phyloP scores from a whole-genome alignment of 257 asterid genomes.

The Lycium barbarum region DNA sequence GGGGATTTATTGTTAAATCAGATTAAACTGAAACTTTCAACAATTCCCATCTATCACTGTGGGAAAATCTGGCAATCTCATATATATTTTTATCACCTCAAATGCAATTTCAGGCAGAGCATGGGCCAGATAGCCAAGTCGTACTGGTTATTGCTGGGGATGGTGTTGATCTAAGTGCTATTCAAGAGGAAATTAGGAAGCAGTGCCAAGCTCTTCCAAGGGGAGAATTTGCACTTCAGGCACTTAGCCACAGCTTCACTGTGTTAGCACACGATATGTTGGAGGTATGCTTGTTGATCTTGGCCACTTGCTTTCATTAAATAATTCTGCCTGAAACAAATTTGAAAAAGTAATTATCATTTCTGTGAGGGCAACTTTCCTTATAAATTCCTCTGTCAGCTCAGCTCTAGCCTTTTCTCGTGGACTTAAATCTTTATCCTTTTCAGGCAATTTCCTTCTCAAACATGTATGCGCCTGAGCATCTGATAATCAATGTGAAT shows the following conservation, averaged over 20 bases:
- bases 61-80: neutral
- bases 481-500: conserved; percentile 82
- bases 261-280: conserved; percentile 85
- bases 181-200: conserved; percentile 71
- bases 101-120: conserved; percentile 79
- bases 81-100: conserved; percentile 22
- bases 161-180: conserved; percentile 69
- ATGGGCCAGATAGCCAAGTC: conserved; percentile 99
- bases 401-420: conserved; percentile 21
- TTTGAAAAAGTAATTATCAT: neutral
- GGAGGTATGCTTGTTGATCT: conserved; percentile 62
- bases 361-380: neutral
- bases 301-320: neutral
- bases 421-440: conserved; percentile 25
- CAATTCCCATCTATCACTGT: neutral
- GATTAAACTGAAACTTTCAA: conserved; percentile 15
- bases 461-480: conserved; percentile 95
- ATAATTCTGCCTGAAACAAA: neutral
- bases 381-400: neutral
- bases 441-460: conserved; percentile 86
- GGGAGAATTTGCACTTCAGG: conserved; percentile 84
- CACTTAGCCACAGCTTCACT: conserved; percentile 87
- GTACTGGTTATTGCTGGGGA: conserved; percentile 93
- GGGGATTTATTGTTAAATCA: neutral
- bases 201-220: conserved; percentile 90